These are phyloP conservation scores for Rachicladosporium sp. DNA, from an alignment of 2,329 filamentous ascomycete species.

Conservation along the genomic window DNA sequence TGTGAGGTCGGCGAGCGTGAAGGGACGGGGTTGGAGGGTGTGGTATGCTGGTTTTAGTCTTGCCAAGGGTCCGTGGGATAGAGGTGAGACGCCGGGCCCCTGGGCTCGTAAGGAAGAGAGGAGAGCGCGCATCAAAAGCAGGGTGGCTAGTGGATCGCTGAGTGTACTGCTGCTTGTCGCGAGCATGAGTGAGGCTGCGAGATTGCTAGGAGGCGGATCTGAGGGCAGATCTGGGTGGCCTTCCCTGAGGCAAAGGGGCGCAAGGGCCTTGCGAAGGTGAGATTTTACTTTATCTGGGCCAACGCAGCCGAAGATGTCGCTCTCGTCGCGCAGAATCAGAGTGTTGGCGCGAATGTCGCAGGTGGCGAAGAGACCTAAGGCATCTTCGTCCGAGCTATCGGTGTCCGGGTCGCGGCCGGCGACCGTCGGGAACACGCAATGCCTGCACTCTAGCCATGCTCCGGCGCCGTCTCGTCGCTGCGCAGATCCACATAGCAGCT, in stretches of 20 bases:
- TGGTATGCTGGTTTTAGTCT: slow-evolving; percentile 17
- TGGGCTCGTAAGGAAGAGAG: slow-evolving; percentile 9
- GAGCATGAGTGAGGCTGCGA: slow-evolving; percentile 4
- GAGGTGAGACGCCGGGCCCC: slow-evolving; percentile 9
- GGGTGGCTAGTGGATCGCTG: slow-evolving; percentile 8
- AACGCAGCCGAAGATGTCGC: slow-evolving; percentile 15
- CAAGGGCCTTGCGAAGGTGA: slow-evolving; percentile 7
- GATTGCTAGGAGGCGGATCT: slow-evolving; percentile 10
- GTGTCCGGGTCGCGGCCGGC: neutral
- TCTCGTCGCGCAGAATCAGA: slow-evolving; percentile 13
- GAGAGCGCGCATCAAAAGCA: slow-evolving; percentile 13
- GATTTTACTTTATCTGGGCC: slow-evolving; percentile 1
- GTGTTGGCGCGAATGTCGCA: slow-evolving; percentile 10
- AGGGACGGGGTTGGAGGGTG: slow-evolving; percentile 27
- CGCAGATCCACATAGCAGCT: neutral
- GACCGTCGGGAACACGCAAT: slow-evolving; percentile 1
- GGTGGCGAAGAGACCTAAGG: slow-evolving; percentile 18
- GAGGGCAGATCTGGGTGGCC: slow-evolving; percentile 13
- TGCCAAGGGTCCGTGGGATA: slow-evolving; percentile 16
- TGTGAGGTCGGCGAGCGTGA: slow-evolving; percentile 61
- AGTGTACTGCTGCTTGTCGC: slow-evolving; percentile 15
- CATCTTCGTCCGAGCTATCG: slow-evolving; percentile 5
- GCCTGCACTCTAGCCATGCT: neutral
- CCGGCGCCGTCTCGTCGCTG: no score
- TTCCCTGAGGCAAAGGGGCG: slow-evolving; percentile 11